Percentiles rank a stretch among this genome's conserved stretches.
phyloP scores from a whole-genome alignment of 441 rosid species.

The Kokia cookei region DNA sequence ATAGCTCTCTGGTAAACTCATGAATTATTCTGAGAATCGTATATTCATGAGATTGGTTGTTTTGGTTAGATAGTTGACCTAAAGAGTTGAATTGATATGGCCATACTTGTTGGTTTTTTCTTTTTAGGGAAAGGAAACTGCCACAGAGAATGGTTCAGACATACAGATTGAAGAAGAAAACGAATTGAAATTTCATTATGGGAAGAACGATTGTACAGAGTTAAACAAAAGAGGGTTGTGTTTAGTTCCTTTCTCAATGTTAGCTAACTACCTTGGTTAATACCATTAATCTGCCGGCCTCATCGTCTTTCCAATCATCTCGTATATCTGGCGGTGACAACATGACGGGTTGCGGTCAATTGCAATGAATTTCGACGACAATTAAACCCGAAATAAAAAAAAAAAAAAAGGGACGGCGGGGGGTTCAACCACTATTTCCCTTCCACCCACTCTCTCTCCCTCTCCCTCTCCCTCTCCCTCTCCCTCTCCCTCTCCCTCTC shows the following conservation, averaged over 20 bases:
- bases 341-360: not conserved
- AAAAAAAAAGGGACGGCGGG: not conserved
- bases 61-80: not conserved
- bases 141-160: constrained; percentile 24
- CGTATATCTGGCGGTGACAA: not conserved
- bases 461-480: not conserved
- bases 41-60: not conserved
- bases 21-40: constrained; percentile 3
- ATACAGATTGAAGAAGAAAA: constrained; percentile 23
- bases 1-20: constrained; percentile 41
- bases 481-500: not conserved
- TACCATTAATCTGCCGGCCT: not conserved
- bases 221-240: constrained; percentile 71
- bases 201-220: constrained; percentile 30
- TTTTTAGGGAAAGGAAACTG: constrained; percentile 31
- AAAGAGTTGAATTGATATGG: not conserved
- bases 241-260: constrained; percentile 73
- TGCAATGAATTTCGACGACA: not conserved
- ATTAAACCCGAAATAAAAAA: not conserved
- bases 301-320: not conserved
- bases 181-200: constrained; percentile 20
- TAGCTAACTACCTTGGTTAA: constrained; percentile 54
- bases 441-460: not conserved
- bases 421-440: not conserved
- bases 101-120: not conserved